These are phyloP conservation scores for Rhizopogon rudus DNA, from an alignment of 768 basidiomycete species.

Conservation along the genomic window DNA sequence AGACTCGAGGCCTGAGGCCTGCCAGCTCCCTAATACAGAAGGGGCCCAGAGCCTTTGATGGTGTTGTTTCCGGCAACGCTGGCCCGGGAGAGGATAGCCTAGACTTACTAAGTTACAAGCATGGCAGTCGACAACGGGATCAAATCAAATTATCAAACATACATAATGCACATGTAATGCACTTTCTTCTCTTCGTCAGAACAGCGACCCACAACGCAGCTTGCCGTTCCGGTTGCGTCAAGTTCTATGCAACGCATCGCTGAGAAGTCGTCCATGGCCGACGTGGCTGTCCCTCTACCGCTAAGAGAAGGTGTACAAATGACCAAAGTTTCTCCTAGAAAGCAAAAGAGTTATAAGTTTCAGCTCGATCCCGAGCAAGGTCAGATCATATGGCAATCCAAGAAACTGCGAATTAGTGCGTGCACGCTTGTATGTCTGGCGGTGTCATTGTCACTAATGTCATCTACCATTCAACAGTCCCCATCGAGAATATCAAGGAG, in stretches of 20 bases:
- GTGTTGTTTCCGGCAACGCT: too few relatives aligned
- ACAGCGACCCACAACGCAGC: background rate
- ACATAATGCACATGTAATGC: too few relatives aligned
- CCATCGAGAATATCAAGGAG: slow-evolving; percentile 84
- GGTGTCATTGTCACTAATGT: background rate
- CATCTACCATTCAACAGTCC: slow-evolving; percentile 42
- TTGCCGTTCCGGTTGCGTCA: background rate
- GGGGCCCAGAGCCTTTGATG: too few relatives aligned
- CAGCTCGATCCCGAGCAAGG: slow-evolving; percentile 77
- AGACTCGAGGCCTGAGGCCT: too few relatives aligned
- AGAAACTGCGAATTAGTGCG: slow-evolving; percentile 61
- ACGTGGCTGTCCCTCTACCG: slow-evolving; percentile 50
- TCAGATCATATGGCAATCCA: slow-evolving; percentile 74
- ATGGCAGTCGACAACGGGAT: too few relatives aligned
- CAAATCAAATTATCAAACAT: too few relatives aligned
- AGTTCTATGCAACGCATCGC: background rate
- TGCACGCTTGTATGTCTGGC: slow-evolving; percentile 11
- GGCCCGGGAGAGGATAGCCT: too few relatives aligned
- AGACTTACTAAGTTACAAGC: too few relatives aligned
- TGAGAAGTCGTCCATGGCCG: slow-evolving; percentile 14
- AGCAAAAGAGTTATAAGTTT: slow-evolving; percentile 67
- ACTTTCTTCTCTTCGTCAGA: background rate
- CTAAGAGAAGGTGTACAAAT: slow-evolving; percentile 65
- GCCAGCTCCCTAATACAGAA: too few relatives aligned
- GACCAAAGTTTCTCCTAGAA: slow-evolving; percentile 80